A percentile compares a stretch with the other conserved stretches of the same genome.
Evolutionary conservation across 345 rosid species (phyloP).

Genomic region (Syzygium oleosum): DNA sequence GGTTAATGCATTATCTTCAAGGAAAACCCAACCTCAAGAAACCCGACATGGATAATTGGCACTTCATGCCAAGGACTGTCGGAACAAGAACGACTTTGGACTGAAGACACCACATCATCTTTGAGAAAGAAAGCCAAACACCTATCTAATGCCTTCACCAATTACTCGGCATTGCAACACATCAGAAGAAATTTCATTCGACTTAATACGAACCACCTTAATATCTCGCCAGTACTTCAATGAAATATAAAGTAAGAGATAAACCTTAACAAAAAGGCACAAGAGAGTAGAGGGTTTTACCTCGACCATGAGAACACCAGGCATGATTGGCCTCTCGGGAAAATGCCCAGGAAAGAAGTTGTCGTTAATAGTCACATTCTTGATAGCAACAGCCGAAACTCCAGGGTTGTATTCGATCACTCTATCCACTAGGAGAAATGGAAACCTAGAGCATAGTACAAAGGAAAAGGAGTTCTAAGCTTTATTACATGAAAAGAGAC

Average conservation of each 20-base stretch:
- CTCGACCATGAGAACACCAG: constrained; percentile 99
- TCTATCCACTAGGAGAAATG: constrained; percentile 97
- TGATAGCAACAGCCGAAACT: constrained; percentile 88
- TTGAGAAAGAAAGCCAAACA: background rate
- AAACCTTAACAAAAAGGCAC: background rate
- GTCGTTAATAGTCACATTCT: constrained; percentile 95
- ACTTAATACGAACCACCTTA: background rate
- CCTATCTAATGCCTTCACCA: background rate
- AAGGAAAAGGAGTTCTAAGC: background rate
- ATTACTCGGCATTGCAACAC: background rate
- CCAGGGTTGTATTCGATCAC: constrained; percentile 94
- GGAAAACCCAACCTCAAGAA: background rate
- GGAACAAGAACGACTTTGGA: background rate
- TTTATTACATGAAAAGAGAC: background rate
- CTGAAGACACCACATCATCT: background rate
- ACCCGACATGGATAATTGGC: background rate
- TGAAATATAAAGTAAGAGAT: background rate
- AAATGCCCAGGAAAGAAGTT: constrained; percentile 99
- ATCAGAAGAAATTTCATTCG: background rate
- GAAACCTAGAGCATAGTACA: constrained; percentile 43
- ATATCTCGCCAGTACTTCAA: background rate
- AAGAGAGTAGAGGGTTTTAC: constrained; percentile 18
- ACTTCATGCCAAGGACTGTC: background rate
- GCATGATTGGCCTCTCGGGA: constrained; percentile 98
- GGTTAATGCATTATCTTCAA: background rate